A percentile compares a stretch with the other conserved stretches of the same genome.
Evolutionary conservation across 2,329 filamentous ascomycete genomes (phyloP).

Genomic region (Pyrenophora seminiperda): DNA sequence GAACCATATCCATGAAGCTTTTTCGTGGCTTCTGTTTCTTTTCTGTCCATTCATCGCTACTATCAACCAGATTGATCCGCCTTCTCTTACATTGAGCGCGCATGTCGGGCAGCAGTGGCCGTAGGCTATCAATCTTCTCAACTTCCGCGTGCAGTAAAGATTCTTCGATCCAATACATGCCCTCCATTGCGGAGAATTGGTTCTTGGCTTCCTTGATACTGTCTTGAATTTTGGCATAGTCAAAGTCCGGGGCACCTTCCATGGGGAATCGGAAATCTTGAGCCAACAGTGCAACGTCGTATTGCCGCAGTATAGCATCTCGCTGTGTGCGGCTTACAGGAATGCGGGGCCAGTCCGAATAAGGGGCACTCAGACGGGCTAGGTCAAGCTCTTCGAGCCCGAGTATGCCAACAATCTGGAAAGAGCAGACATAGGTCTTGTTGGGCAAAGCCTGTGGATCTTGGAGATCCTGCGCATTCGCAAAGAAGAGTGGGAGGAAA

Average conservation of each 20-base stretch:
- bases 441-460: constrained; percentile 20
- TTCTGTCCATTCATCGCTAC: constrained; percentile 23
- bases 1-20: constrained; percentile 46
- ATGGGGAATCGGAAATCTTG: constrained; percentile 47
- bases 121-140: constrained; percentile 37
- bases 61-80: constrained; percentile 32
- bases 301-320: constrained; percentile 44
- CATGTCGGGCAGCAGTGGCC: constrained; percentile 38
- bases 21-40: constrained; percentile 42
- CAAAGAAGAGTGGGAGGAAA: constrained; percentile 47
- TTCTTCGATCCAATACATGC: constrained; percentile 47
- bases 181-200: constrained; percentile 47
- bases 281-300: constrained; percentile 47
- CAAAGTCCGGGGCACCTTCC: constrained; percentile 46
- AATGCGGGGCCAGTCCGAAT: constrained; percentile 46
- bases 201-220: constrained; percentile 44
- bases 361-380: constrained; percentile 37
- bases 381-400: constrained; percentile 49
- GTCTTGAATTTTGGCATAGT: constrained; percentile 44
- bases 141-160: constrained; percentile 33
- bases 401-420: constrained; percentile 49
- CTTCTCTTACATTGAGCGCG: constrained; percentile 34
- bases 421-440: constrained; percentile 47
- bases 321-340: constrained; percentile 43
- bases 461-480: constrained; percentile 39